phyloP scores from a whole-genome alignment of 352 stramenopile species.

The Pythium aphanidermatum region DNA sequence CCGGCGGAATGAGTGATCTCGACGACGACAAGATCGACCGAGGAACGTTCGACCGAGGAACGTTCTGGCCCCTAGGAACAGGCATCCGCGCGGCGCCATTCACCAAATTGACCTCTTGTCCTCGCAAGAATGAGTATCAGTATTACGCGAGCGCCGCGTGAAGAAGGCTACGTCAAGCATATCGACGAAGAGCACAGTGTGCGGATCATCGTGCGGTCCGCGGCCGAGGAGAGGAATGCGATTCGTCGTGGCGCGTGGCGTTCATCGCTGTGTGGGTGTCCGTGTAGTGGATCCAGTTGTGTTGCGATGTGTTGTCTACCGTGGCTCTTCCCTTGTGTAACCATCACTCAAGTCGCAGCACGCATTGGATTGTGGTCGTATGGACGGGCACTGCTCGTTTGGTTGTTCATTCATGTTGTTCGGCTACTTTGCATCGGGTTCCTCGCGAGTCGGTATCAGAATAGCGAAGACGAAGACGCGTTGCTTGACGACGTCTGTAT shows the following conservation, averaged over 20 bases:
- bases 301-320: conserved; percentile 9
- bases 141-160: background rate
- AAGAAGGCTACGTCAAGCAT: conserved; percentile 12
- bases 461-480: too few species aligned
- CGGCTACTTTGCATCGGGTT: conserved; percentile 4
- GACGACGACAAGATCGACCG: too few species aligned
- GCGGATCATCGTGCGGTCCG: conserved; percentile 18
- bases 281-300: conserved; percentile 7
- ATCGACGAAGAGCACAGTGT: conserved; percentile 12
- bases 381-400: conserved; percentile 1
- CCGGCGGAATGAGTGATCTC: too few species aligned
- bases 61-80: too few species aligned
- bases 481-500: too few species aligned
- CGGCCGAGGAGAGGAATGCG: conserved; percentile 11
- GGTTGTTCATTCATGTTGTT: conserved; percentile 8
- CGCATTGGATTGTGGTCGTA: conserved; percentile 14
- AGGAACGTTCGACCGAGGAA: too few species aligned
- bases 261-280: background rate
- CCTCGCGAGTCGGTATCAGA: background rate
- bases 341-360: conserved; percentile 10
- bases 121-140: background rate
- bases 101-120: background rate
- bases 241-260: conserved; percentile 11
- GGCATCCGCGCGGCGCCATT: too few species aligned
- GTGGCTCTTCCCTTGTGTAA: conserved; percentile 9